Evolutionary conservation across 768 basidiomycete species (phyloP).

Genomic region (Saitozyma podzolica): DNA sequence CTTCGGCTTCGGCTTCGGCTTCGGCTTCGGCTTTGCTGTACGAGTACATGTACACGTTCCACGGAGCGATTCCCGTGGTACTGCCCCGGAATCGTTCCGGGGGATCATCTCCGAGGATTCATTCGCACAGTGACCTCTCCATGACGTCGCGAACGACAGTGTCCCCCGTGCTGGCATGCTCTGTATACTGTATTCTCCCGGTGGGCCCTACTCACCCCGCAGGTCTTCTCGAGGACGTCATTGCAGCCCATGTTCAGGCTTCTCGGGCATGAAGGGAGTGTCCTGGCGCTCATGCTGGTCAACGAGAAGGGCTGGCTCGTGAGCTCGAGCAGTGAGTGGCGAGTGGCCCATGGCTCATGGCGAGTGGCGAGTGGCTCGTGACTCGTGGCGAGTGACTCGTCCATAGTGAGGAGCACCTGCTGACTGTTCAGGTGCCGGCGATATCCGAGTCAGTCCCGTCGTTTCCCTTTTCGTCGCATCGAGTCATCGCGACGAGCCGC

Average conservation of each 20-base stretch:
- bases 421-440: constrained; percentile 70
- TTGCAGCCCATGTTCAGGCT: constrained; percentile 70
- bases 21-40: no score
- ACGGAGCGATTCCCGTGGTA: no score
- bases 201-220: not conserved
- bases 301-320: constrained; percentile 79
- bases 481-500: not conserved
- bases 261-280: constrained; percentile 78
- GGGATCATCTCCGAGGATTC: not conserved
- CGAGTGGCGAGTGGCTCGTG: constrained; percentile 48
- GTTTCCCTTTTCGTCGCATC: not conserved
- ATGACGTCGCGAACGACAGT: no score
- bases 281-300: constrained; percentile 75
- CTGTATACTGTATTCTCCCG: no score
- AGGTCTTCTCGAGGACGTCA: constrained; percentile 84
- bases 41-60: no score
- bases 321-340: constrained; percentile 73
- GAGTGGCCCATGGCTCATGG: constrained; percentile 44
- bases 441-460: constrained; percentile 65
- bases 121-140: no score
- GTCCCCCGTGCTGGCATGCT: no score
- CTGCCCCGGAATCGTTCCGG: no score
- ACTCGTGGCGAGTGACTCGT: not conserved
- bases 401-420: not conserved
- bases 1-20: no score